Percentiles rank a stretch among this genome's conserved stretches.
Conservation (phyloP, 371 early-diverging fungal species). For the Lichtheimia ornata region DNA sequence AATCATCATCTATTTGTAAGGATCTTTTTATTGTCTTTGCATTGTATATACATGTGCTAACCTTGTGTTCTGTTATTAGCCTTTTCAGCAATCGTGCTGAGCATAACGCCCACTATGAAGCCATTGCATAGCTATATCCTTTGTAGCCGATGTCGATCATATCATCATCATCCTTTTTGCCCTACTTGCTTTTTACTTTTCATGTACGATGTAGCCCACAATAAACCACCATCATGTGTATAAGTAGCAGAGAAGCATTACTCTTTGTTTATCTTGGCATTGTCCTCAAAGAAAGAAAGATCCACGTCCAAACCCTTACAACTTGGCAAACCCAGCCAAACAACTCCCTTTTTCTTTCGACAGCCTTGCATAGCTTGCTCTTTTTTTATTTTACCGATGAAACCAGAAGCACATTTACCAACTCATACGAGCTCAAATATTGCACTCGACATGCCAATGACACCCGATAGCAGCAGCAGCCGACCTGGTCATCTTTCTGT, state of each 20-base stretch:
- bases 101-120: slow-evolving; percentile 52
- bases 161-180: not conserved
- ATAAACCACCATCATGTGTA: no score
- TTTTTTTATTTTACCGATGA: not conserved
- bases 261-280: not conserved
- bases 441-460: no score
- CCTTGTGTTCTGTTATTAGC: slow-evolving; percentile 27
- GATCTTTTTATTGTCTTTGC: slow-evolving; percentile 3
- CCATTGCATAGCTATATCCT: slow-evolving; percentile 32
- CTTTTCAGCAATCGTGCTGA: slow-evolving; percentile 56
- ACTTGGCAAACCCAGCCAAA: not conserved
- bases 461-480: no score
- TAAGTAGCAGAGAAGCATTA: no score
- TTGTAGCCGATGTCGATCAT: not conserved
- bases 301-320: not conserved
- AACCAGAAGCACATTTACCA: not conserved
- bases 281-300: not conserved
- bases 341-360: not conserved
- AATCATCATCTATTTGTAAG: slow-evolving; percentile 66
- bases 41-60: not conserved
- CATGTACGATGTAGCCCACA: not conserved
- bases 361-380: not conserved
- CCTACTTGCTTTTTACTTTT: not conserved
- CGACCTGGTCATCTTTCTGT: not conserved
- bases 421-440: no score